phyloP scores from a whole-genome alignment of 805 yeast species.

The Cyberlindnera veronae region DNA sequence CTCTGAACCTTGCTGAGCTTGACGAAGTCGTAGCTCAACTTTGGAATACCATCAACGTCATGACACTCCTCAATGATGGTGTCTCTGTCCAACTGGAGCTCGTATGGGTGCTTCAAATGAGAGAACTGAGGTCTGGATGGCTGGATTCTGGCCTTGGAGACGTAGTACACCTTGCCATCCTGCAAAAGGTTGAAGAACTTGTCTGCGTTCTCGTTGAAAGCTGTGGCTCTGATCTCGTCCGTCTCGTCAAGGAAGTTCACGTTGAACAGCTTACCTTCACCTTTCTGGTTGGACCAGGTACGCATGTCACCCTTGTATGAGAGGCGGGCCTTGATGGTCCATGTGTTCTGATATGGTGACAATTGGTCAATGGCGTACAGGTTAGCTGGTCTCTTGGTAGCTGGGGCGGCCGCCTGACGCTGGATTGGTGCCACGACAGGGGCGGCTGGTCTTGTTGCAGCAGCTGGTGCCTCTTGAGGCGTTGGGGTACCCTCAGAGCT shows the following conservation, averaged over 20 bases:
- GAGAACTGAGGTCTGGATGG: conserved; percentile 85
- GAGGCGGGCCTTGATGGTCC: conserved; percentile 94
- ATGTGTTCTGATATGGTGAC: conserved; percentile 84
- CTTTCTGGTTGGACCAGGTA: conserved; percentile 82
- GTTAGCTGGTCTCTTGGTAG: conserved; percentile 33
- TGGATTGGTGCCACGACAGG: conserved; percentile 11
- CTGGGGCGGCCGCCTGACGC: conserved; percentile 6
- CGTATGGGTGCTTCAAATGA: conserved; percentile 82
- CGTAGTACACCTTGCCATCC: conserved; percentile 86
- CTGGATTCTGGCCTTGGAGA: conserved; percentile 76
- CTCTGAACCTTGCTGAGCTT: conserved; percentile 63
- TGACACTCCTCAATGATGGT: conserved; percentile 67
- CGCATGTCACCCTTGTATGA: conserved; percentile 83
- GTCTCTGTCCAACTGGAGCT: conserved; percentile 76
- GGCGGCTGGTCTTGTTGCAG: conserved; percentile 12
- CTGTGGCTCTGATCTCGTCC: conserved; percentile 94
- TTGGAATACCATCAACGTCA: conserved; percentile 69
- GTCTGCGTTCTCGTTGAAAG: conserved; percentile 84
- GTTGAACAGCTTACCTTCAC: conserved; percentile 87
- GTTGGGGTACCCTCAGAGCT: conserved; percentile 24
- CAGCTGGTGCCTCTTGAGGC: conserved; percentile 16
- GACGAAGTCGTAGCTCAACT: conserved; percentile 71
- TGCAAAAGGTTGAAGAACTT: conserved; percentile 69
- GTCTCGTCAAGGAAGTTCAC: conserved; percentile 89
- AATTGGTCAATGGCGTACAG: conserved; percentile 78